Percentiles rank a stretch among this genome's conserved stretches.
Evolutionary conservation across 2,329 filamentous ascomycete genomes (phyloP).

Genomic region (Raffaelea deltoideospora): DNA sequence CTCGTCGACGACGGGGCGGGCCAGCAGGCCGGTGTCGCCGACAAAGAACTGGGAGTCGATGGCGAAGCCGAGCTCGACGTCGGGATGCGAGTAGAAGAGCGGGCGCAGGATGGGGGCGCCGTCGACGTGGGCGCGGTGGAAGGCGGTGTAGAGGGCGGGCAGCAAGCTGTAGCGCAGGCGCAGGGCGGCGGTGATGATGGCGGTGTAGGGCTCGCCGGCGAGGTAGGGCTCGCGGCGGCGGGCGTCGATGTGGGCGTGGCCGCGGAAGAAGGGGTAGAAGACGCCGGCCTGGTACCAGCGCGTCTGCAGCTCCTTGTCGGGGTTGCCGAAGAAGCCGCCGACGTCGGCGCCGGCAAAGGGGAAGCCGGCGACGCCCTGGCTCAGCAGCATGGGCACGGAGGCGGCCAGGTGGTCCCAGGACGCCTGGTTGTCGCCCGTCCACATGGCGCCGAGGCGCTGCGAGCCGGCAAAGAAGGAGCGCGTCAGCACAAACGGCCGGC

Average conservation of each 20-base stretch:
- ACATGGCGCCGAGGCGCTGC: constrained; percentile 87
- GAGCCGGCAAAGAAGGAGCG: constrained; percentile 85
- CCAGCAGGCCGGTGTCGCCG: constrained; percentile 76
- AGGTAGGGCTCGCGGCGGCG: constrained; percentile 90
- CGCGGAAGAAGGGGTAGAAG: constrained; percentile 97
- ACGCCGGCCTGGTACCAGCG: constrained; percentile 95
- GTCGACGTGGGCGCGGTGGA: constrained; percentile 71
- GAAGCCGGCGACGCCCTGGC: constrained; percentile 82
- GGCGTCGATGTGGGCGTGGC: constrained; percentile 91
- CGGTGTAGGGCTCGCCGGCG: constrained; percentile 66
- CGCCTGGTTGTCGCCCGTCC: constrained; percentile 96
- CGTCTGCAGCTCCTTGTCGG: constrained; percentile 76
- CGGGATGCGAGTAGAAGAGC: constrained; percentile 83
- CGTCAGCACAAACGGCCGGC: constrained; percentile 83
- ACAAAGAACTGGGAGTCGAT: constrained; percentile 92
- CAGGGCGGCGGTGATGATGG: constrained; percentile 75
- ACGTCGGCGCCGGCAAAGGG: constrained; percentile 93
- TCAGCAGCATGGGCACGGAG: constrained; percentile 84
- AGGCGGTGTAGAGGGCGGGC: constrained; percentile 93
- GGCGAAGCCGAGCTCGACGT: constrained; percentile 71
- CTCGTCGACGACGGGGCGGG: constrained; percentile 75
- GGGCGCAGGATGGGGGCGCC: constrained; percentile 81
- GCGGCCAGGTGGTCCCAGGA: constrained; percentile 83
- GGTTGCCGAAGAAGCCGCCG: constrained; percentile 95
- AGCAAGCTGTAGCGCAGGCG: constrained; percentile 79